Evolutionary conservation across 768 basidiomycete species (phyloP), one percentile per base, ranked within the genome.

Genomic region (Collybia sordida): DNA sequence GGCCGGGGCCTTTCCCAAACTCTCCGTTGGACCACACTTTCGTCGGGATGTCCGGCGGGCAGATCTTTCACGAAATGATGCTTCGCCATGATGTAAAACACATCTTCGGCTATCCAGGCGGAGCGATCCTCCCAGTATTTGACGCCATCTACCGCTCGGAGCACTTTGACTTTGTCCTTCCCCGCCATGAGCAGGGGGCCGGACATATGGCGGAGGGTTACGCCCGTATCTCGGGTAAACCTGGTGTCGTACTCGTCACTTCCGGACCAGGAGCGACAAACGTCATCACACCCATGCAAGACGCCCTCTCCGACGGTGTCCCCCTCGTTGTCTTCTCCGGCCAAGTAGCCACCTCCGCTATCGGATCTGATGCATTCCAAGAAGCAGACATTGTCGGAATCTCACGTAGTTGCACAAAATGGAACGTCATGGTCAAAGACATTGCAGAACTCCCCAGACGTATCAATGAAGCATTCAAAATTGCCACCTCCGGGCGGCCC

Each of bases 41-140:
- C 63, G 80, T 98, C 48, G 97, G 96, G 42, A 81, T 95, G 67
- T 92, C 93, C 18, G 96, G 96, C 11, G 96, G 96, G 22, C 82
- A 98, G 69, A 98, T 99, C 64, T 97, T 99, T 75, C 94, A 99
- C 69, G 96, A 99, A 72, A 98, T 99, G 96, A 96, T 99, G 92
- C 85, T 95, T 53, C 81, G 96, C 40, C 97, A 99, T 64, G 83
- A 80, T 50, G 95, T 98, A 59, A 97, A 95, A 69, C 92, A 98
- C 62, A 81, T 99, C 40, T 98, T 99, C 61, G 96, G 96, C 31
- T 99, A 98, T 71, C 96, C 96, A 6, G 95, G 95, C 38, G 96
- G 96, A 50, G 97, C 96, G 36, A 98, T 98, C 68, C 83, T 98
- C 28, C 97, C 96, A 53, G 97, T 99, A n/a, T 99, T 98, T 70